Base-by-base conservation (phyloP, 768 basidiomycete genomes). In the Neoboletus brunneissimus region DNA sequence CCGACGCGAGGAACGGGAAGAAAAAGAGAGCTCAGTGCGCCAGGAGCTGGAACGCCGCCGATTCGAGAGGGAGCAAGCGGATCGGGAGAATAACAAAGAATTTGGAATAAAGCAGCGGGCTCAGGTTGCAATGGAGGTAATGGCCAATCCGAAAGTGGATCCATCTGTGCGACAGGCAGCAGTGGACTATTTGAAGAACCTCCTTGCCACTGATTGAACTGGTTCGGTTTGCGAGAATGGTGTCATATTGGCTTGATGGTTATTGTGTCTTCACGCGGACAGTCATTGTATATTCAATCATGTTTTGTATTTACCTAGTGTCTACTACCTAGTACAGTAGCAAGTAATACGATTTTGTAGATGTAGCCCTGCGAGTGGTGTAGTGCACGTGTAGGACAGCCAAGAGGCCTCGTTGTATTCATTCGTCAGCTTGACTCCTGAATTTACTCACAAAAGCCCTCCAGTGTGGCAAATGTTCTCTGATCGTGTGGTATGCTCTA, bases 1-100 rank as follows among this genome's bases (percentile, higher is more conserved):
- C 53, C 73, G 85, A 57, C 76, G 83, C 20, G 87, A 89, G 58
- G 87, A 87, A 60, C 75, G 87, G n/a, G 86, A 88, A 62, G 83
- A 84, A 59, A 79, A 77, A 61, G 85, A 86, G 58, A 80, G 80
- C 49, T 56, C 60, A 0, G 66, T 76, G 59, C 76, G 84, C 37
- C 75, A 76, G 54, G 84, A 86, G 57, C 55, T 79, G 40, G 84
- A 86, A 62, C 77, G 79, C 27, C 55, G 79, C 51, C 78, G 79
- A 56, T 63, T 80, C 53, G 85, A 85, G 63, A 76, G 81, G 43
- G 86, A 87, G 64, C 72, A 78, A 47, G 78, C 76, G 23, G 84
- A 84, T 57, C 78, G 79, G 63, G 82, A 84, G 56, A 77, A 77
- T 57, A 75, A 71, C 56, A 81, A 80, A 64, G 77, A 81, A 54